These are phyloP conservation scores for Lomentospora prolificans DNA, from an alignment of 2,329 filamentous ascomycete species.

Conservation along the genomic window DNA sequence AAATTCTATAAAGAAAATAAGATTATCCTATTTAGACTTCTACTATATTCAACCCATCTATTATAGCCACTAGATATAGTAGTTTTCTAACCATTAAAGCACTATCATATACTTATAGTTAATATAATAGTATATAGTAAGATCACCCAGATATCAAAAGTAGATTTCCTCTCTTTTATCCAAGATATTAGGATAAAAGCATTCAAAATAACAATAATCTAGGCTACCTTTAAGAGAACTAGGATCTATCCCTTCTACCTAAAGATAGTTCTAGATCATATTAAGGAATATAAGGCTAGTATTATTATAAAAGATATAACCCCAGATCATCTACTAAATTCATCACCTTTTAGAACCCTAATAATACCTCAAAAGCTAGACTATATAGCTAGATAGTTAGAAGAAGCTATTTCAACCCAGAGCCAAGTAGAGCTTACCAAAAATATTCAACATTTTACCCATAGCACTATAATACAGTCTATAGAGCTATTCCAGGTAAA, in stretches of 20 bases:
- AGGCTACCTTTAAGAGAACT: not conserved
- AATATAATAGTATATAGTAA: not conserved
- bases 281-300: not conserved
- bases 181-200: not conserved
- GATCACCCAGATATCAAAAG: not conserved
- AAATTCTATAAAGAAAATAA: not conserved
- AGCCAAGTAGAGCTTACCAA: not conserved
- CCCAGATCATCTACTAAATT: not conserved
- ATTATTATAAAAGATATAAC: not conserved
- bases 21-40: too few relatives aligned
- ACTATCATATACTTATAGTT: not conserved
- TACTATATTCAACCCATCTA: constrained; percentile 6
- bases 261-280: not conserved
- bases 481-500: not conserved
- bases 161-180: not conserved
- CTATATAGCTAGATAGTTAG: not conserved
- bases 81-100: constrained; percentile 5
- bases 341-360: not conserved
- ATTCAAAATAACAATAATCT: not conserved
- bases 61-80: constrained; percentile 6
- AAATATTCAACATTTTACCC: not conserved
- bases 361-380: not conserved
- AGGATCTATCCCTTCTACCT: not conserved
- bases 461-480: not conserved
- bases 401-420: not conserved